Evolutionary conservation across 2,329 filamentous ascomycete species (phyloP), one percentile per base, ranked within the genome.

Genomic region (Clonostachys sp.): DNA sequence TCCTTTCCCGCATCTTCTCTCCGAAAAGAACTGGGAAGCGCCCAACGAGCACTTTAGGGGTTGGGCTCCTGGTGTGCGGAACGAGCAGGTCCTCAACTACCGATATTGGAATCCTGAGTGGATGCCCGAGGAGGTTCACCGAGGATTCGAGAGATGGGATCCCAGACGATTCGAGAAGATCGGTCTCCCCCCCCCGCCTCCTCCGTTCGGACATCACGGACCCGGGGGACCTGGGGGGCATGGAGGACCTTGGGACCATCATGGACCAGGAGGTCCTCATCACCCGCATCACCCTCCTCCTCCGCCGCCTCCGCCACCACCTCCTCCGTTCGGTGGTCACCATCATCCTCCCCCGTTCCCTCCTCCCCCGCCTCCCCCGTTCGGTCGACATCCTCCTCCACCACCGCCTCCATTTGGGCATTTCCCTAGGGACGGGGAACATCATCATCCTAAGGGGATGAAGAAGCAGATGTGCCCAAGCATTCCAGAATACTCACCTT

Each of bases 71-170:
- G 53, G 56, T 5, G 13, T 35, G 3, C 47, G 55, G 42, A 64
- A 58, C 42, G 42, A 55, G 16, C 46, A 61, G 4, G 53, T 54
- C 3, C 44, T 52, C 33, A 45, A 51, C 1, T 66, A 66, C 45
- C 53, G 59, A 20, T 48, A 61, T 2, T 48, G 54, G 10, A 50
- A 48, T 1, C 56, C 57, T 3, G 53, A 60, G 12, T 66, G 63
- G 63, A 35, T 64, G 17, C 61, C 63, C 5, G 45, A 56, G 4
- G 30, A 45, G 2, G 30, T 56, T 2, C 63, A 61, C 1, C 45
- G 50, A n/a, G 63, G 61, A 1, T 66, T 66, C 48, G 47, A 52
- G 34, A 38, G 63, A 34, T 65, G 57, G 53, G 57, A 62, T 20
- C 52, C 53, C 7, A 47, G 50, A 45, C 51, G 58, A n/a, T 59